A percentile compares a stretch with the other conserved stretches of the same genome.
Conservation (phyloP, 2,329 filamentous ascomycete species). For the Fusarium camptoceras region DNA sequence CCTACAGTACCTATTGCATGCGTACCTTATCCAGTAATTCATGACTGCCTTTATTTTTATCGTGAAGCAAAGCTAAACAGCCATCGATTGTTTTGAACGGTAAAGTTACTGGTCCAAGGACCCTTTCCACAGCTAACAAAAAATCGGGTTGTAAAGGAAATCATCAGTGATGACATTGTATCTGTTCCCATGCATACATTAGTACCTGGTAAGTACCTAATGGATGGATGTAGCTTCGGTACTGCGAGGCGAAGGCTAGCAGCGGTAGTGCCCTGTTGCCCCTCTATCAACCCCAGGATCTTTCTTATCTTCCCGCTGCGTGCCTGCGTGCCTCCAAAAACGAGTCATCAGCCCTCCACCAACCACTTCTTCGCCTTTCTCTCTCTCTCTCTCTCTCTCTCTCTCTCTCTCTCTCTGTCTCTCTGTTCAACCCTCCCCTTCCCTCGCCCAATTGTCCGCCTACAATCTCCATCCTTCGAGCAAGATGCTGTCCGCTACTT, state of each 20-base stretch:
- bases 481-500: constrained; percentile 59
- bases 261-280: constrained; percentile 24
- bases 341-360: constrained; percentile 16
- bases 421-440: constrained; percentile 16
- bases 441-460: constrained; percentile 16
- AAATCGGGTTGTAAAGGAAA: background rate
- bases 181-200: background rate
- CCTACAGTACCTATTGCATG: background rate
- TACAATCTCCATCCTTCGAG: constrained; percentile 17
- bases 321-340: constrained; percentile 22
- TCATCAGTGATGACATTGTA: background rate
- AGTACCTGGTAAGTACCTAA: background rate
- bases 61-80: background rate
- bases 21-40: background rate
- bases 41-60: background rate
- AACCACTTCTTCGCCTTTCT: constrained; percentile 6
- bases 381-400: constrained; percentile 6
- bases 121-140: background rate
- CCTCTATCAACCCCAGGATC: constrained; percentile 24
- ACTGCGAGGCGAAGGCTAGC: background rate
- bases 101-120: background rate
- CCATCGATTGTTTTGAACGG: background rate
- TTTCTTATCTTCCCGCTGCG: constrained; percentile 7
- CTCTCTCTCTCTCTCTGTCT: background rate
- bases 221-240: background rate